A percentile compares a stretch with the other conserved stretches of the same genome.
Evolutionary conservation across 495 filamentous ascomycete species (phyloP).

Genomic region (Neurospora cerealis): DNA sequence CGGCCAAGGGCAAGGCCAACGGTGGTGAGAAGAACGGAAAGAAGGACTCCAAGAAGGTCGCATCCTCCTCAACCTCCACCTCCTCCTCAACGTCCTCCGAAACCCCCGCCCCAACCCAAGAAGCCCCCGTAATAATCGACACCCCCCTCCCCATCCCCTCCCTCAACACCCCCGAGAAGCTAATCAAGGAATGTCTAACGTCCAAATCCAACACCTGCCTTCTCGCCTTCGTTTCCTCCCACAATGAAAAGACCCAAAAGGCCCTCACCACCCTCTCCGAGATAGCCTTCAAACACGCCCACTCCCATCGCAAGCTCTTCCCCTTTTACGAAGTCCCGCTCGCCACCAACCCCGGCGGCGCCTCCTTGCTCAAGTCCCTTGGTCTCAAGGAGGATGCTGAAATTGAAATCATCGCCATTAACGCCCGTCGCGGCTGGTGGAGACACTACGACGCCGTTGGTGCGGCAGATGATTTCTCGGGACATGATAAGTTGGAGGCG

Average conservation of each 20-base stretch:
- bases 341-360: constrained; percentile 45
- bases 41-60: constrained; percentile 40
- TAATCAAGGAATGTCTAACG: constrained; percentile 62
- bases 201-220: constrained; percentile 77
- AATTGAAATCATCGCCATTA: constrained; percentile 67
- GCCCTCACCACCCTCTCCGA: constrained; percentile 61
- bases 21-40: constrained; percentile 20
- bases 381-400: constrained; percentile 39
- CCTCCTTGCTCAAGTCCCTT: constrained; percentile 49
- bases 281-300: constrained; percentile 60
- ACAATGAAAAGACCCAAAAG: constrained; percentile 38
- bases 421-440: constrained; percentile 80
- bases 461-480: constrained; percentile 38
- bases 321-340: constrained; percentile 68
- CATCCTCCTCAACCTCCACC: constrained; percentile 34
- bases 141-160: constrained; percentile 43
- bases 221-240: constrained; percentile 60
- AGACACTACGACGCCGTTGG: constrained; percentile 44
- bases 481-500: constrained; percentile 52
- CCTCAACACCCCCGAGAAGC: constrained; percentile 39
- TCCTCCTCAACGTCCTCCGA: constrained; percentile 27
- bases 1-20: constrained; percentile 27
- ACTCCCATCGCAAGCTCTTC: constrained; percentile 59
- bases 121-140: constrained; percentile 37
- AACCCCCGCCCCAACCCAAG: constrained; percentile 23